A percentile compares a stretch with the other conserved stretches of the same genome.
phyloP scores from a whole-genome alignment of 176 grass and related monocot species.

The Hordeum vulgare region MorexV3_pseudomolecules_assembly NC_058521.1:592172656-592173155 shows the following conservation, averaged over 20 bases:
- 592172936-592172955: slow-evolving; percentile 25
- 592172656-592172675: no score
- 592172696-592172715: no score
- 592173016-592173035: neutral
- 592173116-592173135: slow-evolving; percentile 57
- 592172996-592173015: neutral
- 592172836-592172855: neutral
- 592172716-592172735: no score
- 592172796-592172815: neutral
- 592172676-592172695: no score
- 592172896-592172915: slow-evolving; percentile 4
- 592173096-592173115: slow-evolving; percentile 58
- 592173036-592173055: neutral
- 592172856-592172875: neutral
- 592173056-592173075: slow-evolving; percentile 22
- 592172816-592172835: neutral
- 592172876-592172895: slow-evolving; percentile 20
- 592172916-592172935: slow-evolving; percentile 16
- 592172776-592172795: neutral
- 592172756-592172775: neutral
- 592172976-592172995: no score
- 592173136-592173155: slow-evolving; percentile 58
- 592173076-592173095: slow-evolving; percentile 48
- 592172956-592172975: slow-evolving; percentile 67
- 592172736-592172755: no score